Evolutionary conservation across 805 yeast genomes (phyloP).

Genomic region (Zygoascus ofunaensis): DNA sequence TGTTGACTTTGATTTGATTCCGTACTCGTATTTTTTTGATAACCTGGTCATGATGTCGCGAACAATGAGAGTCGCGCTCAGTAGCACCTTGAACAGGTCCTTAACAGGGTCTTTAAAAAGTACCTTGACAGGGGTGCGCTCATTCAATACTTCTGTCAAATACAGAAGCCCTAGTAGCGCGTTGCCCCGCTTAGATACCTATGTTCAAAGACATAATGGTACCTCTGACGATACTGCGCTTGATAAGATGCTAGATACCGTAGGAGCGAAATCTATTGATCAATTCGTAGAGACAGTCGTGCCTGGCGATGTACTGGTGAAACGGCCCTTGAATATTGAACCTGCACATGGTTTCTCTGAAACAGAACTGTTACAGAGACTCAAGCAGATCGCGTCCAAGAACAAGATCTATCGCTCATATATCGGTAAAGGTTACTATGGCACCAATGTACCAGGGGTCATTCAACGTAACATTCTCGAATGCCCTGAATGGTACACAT

Average conservation of each 20-base stretch:
- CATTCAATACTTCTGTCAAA: no score
- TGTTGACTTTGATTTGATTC: no score
- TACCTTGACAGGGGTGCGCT: no score
- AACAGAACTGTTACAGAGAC: slow-evolving; percentile 62
- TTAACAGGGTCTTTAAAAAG: no score
- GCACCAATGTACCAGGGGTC: slow-evolving; percentile 83
- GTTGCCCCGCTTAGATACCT: slow-evolving; percentile 55
- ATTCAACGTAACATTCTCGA: slow-evolving; percentile 88
- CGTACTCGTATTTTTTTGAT: no score
- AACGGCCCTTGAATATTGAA: slow-evolving; percentile 54
- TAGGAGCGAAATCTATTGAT: slow-evolving; percentile 60
- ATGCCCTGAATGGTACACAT: slow-evolving; percentile 97
- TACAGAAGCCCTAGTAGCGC: no score
- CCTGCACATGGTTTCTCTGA: slow-evolving; percentile 76
- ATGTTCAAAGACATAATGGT: slow-evolving; percentile 86
- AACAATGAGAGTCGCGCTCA: no score
- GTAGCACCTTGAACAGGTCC: no score
- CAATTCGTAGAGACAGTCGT: slow-evolving; percentile 64
- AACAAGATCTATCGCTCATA: slow-evolving; percentile 66
- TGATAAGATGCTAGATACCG: slow-evolving; percentile 49
- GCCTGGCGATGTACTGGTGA: slow-evolving; percentile 64
- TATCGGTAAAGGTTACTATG: slow-evolving; percentile 93
- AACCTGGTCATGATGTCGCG: no score
- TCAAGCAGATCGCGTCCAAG: slow-evolving; percentile 60
- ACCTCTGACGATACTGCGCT: slow-evolving; percentile 56